phyloP scores from a whole-genome alignment of 805 yeast genomes.

The Pichia cabralensis region DNA sequence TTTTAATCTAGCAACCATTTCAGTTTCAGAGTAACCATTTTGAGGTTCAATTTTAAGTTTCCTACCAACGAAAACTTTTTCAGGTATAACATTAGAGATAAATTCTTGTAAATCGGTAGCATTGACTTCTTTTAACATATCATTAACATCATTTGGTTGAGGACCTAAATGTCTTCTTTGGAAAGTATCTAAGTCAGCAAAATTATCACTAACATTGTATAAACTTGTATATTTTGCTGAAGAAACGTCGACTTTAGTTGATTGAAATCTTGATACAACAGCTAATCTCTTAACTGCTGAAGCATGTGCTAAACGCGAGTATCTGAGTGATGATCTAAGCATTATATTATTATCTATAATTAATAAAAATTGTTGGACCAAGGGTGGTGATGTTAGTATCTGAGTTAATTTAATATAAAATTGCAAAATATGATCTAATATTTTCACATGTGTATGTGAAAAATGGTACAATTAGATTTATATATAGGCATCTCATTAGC shows the following conservation, averaged over 20 bases:
- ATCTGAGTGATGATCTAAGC: conserved; percentile 3
- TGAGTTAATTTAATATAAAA: no score
- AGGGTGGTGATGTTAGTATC: no score
- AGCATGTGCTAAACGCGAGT: conserved; percentile 2
- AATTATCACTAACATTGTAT: conserved; percentile 31
- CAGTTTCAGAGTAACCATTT: conserved; percentile 71
- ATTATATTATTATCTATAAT: no score
- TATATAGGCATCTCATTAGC: no score
- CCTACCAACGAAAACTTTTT: conserved; percentile 60
- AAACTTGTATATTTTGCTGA: conserved; percentile 40
- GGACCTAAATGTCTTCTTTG: conserved; percentile 90
- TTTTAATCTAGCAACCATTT: conserved; percentile 61
- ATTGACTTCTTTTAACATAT: conserved; percentile 61
- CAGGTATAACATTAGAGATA: conserved; percentile 66
- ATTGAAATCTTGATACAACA: conserved; percentile 1
- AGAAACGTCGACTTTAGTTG: conserved; percentile 40
- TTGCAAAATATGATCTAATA: no score
- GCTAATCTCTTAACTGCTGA: neutral
- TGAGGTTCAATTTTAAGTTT: conserved; percentile 56
- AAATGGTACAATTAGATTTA: no score
- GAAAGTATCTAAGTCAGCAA: conserved; percentile 58
- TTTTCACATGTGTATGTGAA: no score
- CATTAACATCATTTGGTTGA: conserved; percentile 45
- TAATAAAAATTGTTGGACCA: no score
- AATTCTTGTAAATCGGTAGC: conserved; percentile 61